These are phyloP conservation scores for Aphanomyces cochlioides DNA, from an alignment of 352 stramenopile species.

Conservation along the genomic window DNA sequence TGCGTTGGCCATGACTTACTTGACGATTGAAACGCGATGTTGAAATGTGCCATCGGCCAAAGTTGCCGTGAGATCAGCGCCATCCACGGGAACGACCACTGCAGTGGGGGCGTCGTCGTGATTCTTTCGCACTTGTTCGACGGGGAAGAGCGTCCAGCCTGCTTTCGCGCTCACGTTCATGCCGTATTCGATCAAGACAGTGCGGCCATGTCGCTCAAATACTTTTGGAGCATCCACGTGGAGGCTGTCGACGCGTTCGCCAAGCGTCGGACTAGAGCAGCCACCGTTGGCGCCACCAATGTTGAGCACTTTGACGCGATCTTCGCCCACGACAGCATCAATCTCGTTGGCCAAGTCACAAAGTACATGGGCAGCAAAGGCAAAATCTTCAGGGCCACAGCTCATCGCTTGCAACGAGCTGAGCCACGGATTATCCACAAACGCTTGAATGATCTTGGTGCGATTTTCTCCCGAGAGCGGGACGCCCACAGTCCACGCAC, in stretches of 20 bases:
- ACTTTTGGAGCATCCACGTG: slow-evolving; percentile 36
- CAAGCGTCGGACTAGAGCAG: slow-evolving; percentile 37
- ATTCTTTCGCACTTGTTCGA: slow-evolving; percentile 1
- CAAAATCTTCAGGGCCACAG: slow-evolving; percentile 32
- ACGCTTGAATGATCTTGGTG: slow-evolving; percentile 33
- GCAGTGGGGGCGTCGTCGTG: background rate
- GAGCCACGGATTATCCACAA: slow-evolving; percentile 40
- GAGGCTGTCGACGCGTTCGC: slow-evolving; percentile 37
- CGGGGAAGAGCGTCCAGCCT: slow-evolving; percentile 7
- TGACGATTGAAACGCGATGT: slow-evolving; percentile 20
- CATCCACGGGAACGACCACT: background rate
- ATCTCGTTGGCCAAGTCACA: slow-evolving; percentile 44
- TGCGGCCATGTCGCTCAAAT: slow-evolving; percentile 32
- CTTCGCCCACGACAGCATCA: slow-evolving; percentile 33
- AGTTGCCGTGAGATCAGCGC: background rate
- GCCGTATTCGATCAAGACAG: slow-evolving; percentile 25
- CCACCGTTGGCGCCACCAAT: slow-evolving; percentile 50
- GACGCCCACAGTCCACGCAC: background rate
- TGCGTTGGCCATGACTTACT: background rate
- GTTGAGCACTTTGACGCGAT: slow-evolving; percentile 41
- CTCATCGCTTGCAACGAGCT: slow-evolving; percentile 31
- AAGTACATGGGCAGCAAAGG: slow-evolving; percentile 35
- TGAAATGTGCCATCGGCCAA: background rate
- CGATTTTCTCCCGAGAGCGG: slow-evolving; percentile 8
- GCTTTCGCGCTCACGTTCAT: slow-evolving; percentile 22